phyloP scores from a whole-genome alignment of 1,139 yeast species.

The Yamadazyma sp. region DNA sequence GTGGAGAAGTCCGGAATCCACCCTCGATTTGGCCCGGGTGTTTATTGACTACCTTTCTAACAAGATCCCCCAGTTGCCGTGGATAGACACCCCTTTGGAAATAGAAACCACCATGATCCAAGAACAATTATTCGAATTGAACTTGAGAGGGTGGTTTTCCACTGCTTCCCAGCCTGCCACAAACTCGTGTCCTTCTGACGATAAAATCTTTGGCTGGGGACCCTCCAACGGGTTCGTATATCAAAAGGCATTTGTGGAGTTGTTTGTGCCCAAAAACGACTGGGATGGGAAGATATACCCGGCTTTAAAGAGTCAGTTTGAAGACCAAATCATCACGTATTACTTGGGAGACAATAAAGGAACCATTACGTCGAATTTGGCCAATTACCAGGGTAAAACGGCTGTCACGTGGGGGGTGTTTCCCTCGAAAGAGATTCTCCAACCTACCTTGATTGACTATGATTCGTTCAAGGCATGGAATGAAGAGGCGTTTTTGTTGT shows the following conservation, averaged over 20 bases:
- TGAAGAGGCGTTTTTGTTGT: conserved; percentile 88
- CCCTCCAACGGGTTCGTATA: conserved; percentile 86
- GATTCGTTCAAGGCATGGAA: conserved; percentile 92
- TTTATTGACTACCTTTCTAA: conserved; percentile 77
- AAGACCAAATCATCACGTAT: conserved; percentile 54
- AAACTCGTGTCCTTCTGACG: conserved; percentile 72
- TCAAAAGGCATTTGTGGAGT: conserved; percentile 89
- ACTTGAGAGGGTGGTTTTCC: conserved; percentile 76
- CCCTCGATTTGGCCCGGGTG: conserved; percentile 62
- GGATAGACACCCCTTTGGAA: conserved; percentile 84
- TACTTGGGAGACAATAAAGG: conserved; percentile 67
- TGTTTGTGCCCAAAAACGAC: conserved; percentile 75
- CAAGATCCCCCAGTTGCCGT: conserved; percentile 77
- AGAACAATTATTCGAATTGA: conserved; percentile 80
- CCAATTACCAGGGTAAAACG: conserved; percentile 41
- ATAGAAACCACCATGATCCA: conserved; percentile 92
- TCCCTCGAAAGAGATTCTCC: conserved; percentile 81
- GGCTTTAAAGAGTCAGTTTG: conserved; percentile 45
- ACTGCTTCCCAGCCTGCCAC: conserved; percentile 95
- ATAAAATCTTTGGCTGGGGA: conserved; percentile 96
- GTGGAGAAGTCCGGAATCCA: conserved; percentile 82
- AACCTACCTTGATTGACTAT: conserved; percentile 83
- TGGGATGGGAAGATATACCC: conserved; percentile 63
- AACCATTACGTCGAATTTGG: conserved; percentile 60
- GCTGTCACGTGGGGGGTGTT: conserved; percentile 98